Conservation (phyloP, 2,329 filamentous ascomycete genomes). For the Neopestalotiopsis rosae region DNA sequence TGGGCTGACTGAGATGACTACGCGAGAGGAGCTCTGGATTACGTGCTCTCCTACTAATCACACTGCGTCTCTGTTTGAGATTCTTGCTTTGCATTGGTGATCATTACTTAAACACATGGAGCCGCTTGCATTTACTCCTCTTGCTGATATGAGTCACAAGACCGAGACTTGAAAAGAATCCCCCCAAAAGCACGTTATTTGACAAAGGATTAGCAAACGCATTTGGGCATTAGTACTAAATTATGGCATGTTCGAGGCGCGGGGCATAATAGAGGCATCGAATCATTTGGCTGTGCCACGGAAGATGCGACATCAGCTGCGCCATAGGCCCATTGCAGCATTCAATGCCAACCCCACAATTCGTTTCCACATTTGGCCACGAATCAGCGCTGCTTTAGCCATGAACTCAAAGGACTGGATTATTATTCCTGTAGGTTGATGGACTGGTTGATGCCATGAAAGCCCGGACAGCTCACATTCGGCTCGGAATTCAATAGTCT, state of each 20-base stretch:
- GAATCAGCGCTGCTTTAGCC: not conserved
- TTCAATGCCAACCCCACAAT: not conserved
- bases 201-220: not conserved
- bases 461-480: no score
- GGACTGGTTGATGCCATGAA: no score
- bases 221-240: not conserved
- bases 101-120: constrained; percentile 11
- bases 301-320: not conserved
- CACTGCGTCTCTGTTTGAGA: not conserved
- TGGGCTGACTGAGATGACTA: constrained; percentile 4
- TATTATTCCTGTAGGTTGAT: not conserved
- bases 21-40: constrained; percentile 10
- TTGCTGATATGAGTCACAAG: not conserved
- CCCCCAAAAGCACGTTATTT: not conserved
- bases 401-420: not conserved
- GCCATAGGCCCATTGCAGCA: not conserved
- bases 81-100: not conserved
- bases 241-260: not conserved
- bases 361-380: not conserved
- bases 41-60: constrained; percentile 10
- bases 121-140: not conserved
- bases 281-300: not conserved
- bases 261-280: not conserved
- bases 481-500: no score
- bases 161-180: not conserved